Evolutionary conservation across 257 asterid genomes (phyloP).

Genomic region (Nicotiana otophora): DNA sequence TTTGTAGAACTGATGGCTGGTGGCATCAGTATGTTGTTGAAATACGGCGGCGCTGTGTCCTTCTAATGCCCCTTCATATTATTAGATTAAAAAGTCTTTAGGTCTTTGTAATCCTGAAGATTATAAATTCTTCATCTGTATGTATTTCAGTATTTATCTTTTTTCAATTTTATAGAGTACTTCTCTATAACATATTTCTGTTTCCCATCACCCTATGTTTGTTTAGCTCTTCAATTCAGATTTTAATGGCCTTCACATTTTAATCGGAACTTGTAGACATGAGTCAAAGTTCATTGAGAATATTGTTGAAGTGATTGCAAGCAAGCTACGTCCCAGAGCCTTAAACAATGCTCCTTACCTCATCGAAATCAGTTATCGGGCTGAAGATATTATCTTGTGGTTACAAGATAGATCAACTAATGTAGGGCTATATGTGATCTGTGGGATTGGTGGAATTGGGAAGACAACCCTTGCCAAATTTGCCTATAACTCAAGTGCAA

Average conservation of each 20-base stretch:
- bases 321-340: not conserved
- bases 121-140: not conserved
- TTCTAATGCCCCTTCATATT: not conserved
- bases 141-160: not conserved
- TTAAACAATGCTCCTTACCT: conserved; percentile 8
- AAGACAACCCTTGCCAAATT: conserved; percentile 20
- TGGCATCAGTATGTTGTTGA: not conserved
- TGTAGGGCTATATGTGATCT: conserved; percentile 13
- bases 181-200: not conserved
- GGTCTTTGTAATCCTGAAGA: not conserved
- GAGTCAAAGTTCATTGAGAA: conserved; percentile 9
- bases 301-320: conserved; percentile 10
- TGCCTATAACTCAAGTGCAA: conserved; percentile 3
- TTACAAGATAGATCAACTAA: conserved; percentile 6
- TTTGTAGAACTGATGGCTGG: not conserved
- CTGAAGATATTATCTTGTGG: conserved; percentile 8
- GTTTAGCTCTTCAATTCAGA: not conserved
- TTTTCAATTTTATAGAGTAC: not conserved
- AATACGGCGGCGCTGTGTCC: not conserved
- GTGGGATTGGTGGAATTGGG: conserved; percentile 27
- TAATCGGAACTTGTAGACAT: not conserved
- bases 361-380: conserved; percentile 6
- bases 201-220: not conserved
- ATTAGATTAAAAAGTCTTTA: not conserved
- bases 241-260: not conserved